Evolutionary conservation across 202 grass and related monocot genomes (phyloP).

Genomic region (Eragrostis tef): DNA sequence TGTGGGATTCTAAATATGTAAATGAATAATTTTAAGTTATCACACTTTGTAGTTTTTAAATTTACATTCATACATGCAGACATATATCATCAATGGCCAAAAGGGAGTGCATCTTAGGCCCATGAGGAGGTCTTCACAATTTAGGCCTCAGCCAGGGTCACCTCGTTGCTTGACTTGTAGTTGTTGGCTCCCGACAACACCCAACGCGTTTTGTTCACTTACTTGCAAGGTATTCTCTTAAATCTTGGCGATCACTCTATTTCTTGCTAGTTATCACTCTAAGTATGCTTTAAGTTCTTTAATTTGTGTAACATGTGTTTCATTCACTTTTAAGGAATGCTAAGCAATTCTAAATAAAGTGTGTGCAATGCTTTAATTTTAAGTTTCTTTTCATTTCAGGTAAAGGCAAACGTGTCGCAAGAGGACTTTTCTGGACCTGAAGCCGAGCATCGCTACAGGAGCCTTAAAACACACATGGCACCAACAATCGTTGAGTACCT

Average conservation of each 20-base stretch:
- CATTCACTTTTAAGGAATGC: neutral
- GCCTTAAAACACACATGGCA: neutral
- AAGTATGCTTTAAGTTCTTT: neutral
- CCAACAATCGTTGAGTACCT: neutral
- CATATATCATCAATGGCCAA: slow-evolving; percentile 28
- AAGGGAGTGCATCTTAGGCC: slow-evolving; percentile 34
- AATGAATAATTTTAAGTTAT: neutral
- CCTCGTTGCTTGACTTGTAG: neutral
- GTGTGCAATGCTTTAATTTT: neutral
- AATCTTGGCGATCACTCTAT: neutral
- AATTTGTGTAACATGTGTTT: neutral
- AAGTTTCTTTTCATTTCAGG: neutral
- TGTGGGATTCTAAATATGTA: neutral
- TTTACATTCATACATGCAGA: neutral
- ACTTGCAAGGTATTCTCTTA: neutral
- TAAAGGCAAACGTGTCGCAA: neutral
- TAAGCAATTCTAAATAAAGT: neutral
- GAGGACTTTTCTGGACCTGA: slow-evolving; percentile 37
- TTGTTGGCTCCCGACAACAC: neutral
- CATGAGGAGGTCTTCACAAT: slow-evolving; percentile 13
- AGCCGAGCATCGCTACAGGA: slow-evolving; percentile 22
- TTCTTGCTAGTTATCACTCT: neutral
- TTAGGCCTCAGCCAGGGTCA: slow-evolving; percentile 6
- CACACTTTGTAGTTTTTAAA: neutral
- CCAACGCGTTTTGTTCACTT: slow-evolving; percentile 14